Evolutionary conservation across 371 early-diverging fungal species (phyloP).

Genomic region (Mortierella sp.): DNA sequence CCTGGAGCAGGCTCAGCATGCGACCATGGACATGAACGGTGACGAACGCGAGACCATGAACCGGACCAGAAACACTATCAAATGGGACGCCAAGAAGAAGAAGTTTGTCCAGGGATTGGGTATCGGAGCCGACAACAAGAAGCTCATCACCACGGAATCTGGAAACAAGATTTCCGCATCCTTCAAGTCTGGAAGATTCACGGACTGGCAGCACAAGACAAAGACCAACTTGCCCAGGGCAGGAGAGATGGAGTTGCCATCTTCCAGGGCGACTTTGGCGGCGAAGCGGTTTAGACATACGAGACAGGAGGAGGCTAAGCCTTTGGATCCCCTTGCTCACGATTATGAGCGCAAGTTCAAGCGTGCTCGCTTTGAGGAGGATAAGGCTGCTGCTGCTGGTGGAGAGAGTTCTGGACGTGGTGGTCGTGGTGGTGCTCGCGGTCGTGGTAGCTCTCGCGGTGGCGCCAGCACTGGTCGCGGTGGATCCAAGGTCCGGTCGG

Average conservation of each 20-base stretch:
- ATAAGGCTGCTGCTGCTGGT: constrained; percentile 58
- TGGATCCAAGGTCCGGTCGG: constrained; percentile 69
- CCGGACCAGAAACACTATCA: constrained; percentile 70
- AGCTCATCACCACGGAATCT: constrained; percentile 92
- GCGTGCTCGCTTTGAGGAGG: constrained; percentile 71
- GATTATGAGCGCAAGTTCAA: constrained; percentile 80
- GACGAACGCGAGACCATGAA: constrained; percentile 84
- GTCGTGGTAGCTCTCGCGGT: constrained; percentile 56
- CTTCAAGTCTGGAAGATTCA: constrained; percentile 88
- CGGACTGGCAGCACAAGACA: constrained; percentile 93
- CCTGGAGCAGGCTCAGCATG: constrained; percentile 84
- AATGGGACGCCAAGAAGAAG: constrained; percentile 97
- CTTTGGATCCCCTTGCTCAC: constrained; percentile 71
- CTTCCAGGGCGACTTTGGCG: constrained; percentile 56
- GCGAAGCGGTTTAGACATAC: constrained; percentile 77
- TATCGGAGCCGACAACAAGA: constrained; percentile 96
- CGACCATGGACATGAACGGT: constrained; percentile 85
- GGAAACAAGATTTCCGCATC: constrained; percentile 93
- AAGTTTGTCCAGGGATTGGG: constrained; percentile 87
- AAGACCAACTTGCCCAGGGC: constrained; percentile 82
- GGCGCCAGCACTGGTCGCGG: constrained; percentile 26
- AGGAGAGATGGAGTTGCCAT: constrained; percentile 88
- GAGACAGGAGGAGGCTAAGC: constrained; percentile 70
- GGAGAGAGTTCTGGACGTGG: constrained; percentile 50
- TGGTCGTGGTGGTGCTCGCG: constrained; percentile 58